Base-by-base conservation (phyloP, 306 rosid genomes). In the Trifolium repens region DNA sequence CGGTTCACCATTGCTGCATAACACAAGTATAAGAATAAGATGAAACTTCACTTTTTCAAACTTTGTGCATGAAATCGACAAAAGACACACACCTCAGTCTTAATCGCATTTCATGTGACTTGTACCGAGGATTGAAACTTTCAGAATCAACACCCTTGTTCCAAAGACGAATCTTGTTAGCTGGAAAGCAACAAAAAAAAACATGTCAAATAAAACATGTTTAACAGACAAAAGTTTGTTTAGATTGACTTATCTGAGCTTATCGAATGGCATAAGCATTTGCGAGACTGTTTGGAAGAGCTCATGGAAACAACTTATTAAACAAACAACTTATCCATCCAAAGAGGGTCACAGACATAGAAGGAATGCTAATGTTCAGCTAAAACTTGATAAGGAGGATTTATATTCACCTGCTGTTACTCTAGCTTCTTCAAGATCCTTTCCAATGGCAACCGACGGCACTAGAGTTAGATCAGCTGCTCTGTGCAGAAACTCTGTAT, bases 131-230 rank as follows among this genome's bases (percentile, higher is more conserved):
- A 78, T 96, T 87, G 87, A 96, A 96, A 84, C 98, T 92, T 44
- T 81, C 92, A 58, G 93, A 96, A 82, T 96, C 99, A 9, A 96
- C 99, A 84, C 99, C 99, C 84, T 96, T 96, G 69, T 91, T 96
- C 99, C 98, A 96, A 68, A 92, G 93, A 54, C 96, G 93, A 47
- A 96, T 96, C 87, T 87, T 89, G 81, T 90, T 88, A 27, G 97
- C 98, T 96, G 92, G 35, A 76, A 47, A 85, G 50, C 61, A 75
- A 63, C 80, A 82, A 39, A 47, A 59, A 59, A 76, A 77, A 73
- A 35, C 34, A 72, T 40, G 60, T 79, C 54, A 71, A 37, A 62
- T 55, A 50, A 54, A 52, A 35, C 57, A 26, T 49, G 44, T 68
- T 58, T 2, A n/a, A n/a, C n/a, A n/a, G n/a, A n/a, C n/a, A n/a